Conservation (phyloP, 345 rosid species). For the Citrus medica region DNA sequence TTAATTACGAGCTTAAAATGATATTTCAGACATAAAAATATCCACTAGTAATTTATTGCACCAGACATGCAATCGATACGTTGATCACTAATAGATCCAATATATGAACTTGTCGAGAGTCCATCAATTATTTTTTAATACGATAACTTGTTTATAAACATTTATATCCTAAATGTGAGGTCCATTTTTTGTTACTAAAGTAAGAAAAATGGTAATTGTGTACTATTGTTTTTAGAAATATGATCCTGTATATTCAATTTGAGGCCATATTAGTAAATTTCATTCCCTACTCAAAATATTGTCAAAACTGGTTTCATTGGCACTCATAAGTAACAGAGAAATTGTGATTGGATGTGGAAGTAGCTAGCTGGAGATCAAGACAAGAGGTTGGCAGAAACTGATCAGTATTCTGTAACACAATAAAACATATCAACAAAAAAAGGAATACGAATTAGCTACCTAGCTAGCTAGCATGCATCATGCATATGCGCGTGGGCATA, state of each 20-base stretch:
- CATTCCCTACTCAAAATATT: neutral
- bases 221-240: too few relatives aligned
- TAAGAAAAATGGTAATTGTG: too few relatives aligned
- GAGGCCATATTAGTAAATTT: neutral
- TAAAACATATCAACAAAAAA: neutral
- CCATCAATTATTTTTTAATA: too few relatives aligned
- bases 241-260: too few relatives aligned
- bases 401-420: neutral
- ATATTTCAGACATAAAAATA: neutral
- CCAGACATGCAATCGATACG: too few relatives aligned
- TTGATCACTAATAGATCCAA: too few relatives aligned
- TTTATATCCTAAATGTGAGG: too few relatives aligned
- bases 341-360: slow-evolving; percentile 14
- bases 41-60: too few relatives aligned
- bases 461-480: neutral
- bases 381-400: neutral
- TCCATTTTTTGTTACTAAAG: too few relatives aligned
- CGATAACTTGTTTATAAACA: too few relatives aligned
- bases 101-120: too few relatives aligned
- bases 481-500: slow-evolving; percentile 58
- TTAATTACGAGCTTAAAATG: neutral
- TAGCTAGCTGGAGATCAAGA: neutral
- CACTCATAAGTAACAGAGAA: slow-evolving; percentile 24
- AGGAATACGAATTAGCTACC: neutral
- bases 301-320: slow-evolving; percentile 24